These are phyloP conservation scores for Rhizophora mangle DNA, from an alignment of 345 rosid species.

Conservation along the genomic window DNA sequence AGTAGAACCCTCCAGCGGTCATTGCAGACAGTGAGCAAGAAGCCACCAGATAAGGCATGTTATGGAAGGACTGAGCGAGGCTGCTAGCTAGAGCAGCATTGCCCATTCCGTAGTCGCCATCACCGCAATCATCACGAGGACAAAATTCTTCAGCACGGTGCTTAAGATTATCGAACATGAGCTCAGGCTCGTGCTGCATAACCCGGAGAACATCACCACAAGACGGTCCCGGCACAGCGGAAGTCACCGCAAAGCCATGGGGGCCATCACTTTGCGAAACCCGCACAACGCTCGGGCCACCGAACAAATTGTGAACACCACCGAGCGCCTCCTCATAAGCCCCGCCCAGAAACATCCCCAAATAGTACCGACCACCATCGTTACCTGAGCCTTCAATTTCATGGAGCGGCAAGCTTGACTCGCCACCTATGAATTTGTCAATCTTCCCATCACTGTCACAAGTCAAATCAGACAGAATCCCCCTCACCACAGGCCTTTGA, in stretches of 20 bases:
- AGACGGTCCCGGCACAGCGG: slow-evolving; percentile 76
- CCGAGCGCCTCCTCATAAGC: slow-evolving; percentile 99
- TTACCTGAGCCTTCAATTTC: slow-evolving; percentile 42
- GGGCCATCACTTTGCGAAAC: slow-evolving; percentile 94
- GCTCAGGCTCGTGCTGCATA: slow-evolving; percentile 96
- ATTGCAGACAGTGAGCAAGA: slow-evolving; percentile 65
- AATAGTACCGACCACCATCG: slow-evolving; percentile 48
- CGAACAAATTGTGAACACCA: slow-evolving; percentile 89
- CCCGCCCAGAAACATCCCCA: slow-evolving; percentile 99
- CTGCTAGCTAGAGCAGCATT: slow-evolving; percentile 42
- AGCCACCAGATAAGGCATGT: slow-evolving; percentile 77
- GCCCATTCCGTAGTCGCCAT: slow-evolving; percentile 31
- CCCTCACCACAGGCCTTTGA: slow-evolving; percentile 64
- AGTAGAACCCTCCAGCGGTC: slow-evolving; percentile 53
- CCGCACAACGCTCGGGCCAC: slow-evolving; percentile 86
- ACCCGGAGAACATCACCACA: slow-evolving; percentile 85
- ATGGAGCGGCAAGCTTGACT: slow-evolving; percentile 80
- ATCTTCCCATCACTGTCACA: slow-evolving; percentile 96
- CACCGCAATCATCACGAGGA: slow-evolving; percentile 27
- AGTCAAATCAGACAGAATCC: slow-evolving; percentile 79
- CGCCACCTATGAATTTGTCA: slow-evolving; percentile 84
- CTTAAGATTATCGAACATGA: slow-evolving; percentile 90
- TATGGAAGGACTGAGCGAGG: slow-evolving; percentile 68
- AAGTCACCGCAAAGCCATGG: slow-evolving; percentile 79
- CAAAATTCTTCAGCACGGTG: slow-evolving; percentile 70